A percentile compares a stretch with the other conserved stretches of the same genome.
Evolutionary conservation across 1,139 yeast species (phyloP).

Genomic region (Saccharomyces hybrid): DNA sequence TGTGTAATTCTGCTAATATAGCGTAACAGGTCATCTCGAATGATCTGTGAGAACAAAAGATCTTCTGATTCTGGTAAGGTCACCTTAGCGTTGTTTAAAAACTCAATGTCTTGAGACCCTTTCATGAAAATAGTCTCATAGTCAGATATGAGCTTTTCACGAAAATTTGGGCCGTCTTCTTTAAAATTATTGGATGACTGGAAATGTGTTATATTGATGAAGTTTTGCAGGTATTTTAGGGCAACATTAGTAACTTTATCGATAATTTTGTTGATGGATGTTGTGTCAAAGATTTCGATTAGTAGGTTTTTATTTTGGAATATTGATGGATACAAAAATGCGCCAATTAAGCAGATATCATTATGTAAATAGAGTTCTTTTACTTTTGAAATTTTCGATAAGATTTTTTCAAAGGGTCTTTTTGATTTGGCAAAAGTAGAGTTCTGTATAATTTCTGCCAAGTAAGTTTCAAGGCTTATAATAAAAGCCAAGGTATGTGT

Average conservation of each 20-base stretch:
- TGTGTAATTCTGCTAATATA: neutral
- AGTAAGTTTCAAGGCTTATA: neutral
- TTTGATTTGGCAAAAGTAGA: neutral
- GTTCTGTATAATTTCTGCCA: neutral
- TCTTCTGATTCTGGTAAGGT: neutral
- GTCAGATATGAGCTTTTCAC: neutral
- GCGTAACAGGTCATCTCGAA: neutral
- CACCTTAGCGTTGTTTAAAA: neutral
- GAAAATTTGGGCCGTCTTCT: neutral
- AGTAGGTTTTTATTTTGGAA: neutral
- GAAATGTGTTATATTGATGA: neutral
- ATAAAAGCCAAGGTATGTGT: neutral
- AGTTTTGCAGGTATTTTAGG: neutral
- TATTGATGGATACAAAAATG: conserved; percentile 4
- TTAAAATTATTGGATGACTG: neutral
- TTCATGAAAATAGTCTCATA: neutral
- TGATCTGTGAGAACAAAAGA: neutral
- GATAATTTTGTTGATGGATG: neutral
- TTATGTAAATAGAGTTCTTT: neutral
- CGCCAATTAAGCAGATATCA: conserved; percentile 3
- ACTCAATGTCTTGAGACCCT: neutral
- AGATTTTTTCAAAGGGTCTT: neutral
- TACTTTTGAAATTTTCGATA: neutral
- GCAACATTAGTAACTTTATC: neutral
- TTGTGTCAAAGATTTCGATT: neutral